phyloP scores from a whole-genome alignment of 2,329 filamentous ascomycete genomes.

The Fusarium coicis region DNA sequence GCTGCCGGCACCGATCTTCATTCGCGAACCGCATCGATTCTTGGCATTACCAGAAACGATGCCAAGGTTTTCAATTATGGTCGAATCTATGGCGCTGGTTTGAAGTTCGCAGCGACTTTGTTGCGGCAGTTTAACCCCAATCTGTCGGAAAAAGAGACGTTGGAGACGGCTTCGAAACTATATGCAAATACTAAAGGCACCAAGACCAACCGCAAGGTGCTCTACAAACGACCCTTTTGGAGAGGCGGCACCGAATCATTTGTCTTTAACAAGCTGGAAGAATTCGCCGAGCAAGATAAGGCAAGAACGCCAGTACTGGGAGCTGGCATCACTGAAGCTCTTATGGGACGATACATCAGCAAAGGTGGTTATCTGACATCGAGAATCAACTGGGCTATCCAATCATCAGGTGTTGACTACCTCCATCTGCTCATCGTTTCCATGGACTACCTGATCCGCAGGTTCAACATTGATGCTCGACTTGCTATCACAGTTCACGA shows the following conservation, averaged over 20 bases:
- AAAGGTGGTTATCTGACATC: constrained; percentile 95
- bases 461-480: constrained; percentile 86
- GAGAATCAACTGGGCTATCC: constrained; percentile 98
- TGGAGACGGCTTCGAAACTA: constrained; percentile 78
- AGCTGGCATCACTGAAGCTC: constrained; percentile 93
- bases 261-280: constrained; percentile 97
- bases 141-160: constrained; percentile 82
- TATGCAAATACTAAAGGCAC: constrained; percentile 92
- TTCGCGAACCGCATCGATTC: constrained; percentile 89
- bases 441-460: constrained; percentile 92
- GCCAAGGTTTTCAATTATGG: constrained; percentile 99
- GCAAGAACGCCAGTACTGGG: constrained; percentile 92
- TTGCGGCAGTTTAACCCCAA: constrained; percentile 92
- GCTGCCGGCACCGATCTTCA: constrained; percentile 93
- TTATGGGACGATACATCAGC: constrained; percentile 87
- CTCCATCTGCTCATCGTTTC: constrained; percentile 90
- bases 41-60: constrained; percentile 93
- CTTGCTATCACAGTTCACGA: constrained; percentile 96
- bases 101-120: constrained; percentile 91
- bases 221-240: constrained; percentile 87
- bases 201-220: constrained; percentile 78
- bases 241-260: constrained; percentile 96
- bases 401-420: constrained; percentile 97
- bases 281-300: constrained; percentile 94
- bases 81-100: constrained; percentile 95